phyloP scores from a whole-genome alignment of 805 yeast genomes.

The Suhomyces sp. region DNA sequence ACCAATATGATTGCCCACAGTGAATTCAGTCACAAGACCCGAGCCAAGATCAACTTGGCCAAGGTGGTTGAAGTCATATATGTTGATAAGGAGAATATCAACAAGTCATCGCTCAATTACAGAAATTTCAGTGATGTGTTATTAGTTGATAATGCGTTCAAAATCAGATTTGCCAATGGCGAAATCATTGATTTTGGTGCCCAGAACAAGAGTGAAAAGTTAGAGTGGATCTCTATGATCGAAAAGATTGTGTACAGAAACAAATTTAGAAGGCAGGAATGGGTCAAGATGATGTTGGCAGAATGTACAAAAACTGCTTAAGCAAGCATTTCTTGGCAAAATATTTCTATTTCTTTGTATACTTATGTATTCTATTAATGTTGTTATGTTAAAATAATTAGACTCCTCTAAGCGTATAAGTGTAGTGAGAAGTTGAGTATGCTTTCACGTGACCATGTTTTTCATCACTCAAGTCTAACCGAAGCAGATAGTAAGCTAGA shows the following conservation, averaged over 20 bases:
- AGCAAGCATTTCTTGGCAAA: not conserved
- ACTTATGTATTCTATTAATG: constrained; percentile 6
- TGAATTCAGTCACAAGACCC: constrained; percentile 61
- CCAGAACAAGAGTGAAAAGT: constrained; percentile 59
- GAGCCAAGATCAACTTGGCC: constrained; percentile 72
- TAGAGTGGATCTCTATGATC: constrained; percentile 61
- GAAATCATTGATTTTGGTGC: constrained; percentile 87
- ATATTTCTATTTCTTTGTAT: not conserved
- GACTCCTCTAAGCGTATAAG: too few relatives aligned
- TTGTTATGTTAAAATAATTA: not conserved
- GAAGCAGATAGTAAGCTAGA: not conserved
- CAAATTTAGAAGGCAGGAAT: constrained; percentile 54
- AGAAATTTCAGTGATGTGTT: constrained; percentile 74
- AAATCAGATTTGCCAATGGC: constrained; percentile 70
- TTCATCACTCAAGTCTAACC: not conserved
- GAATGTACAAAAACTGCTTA: constrained; percentile 3
- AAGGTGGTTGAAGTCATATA: constrained; percentile 57
- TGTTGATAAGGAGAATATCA: constrained; percentile 37
- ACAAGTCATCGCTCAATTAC: constrained; percentile 26
- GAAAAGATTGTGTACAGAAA: constrained; percentile 56
- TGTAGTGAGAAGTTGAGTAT: not conserved
- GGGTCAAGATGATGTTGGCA: constrained; percentile 52
- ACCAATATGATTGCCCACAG: constrained; percentile 73
- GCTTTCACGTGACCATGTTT: not conserved
- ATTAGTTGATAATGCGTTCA: constrained; percentile 69